A percentile compares a stretch with the other conserved stretches of the same genome.
phyloP scores from a whole-genome alignment of 192 early-diverging fungal genomes.

The Helicostylum pulchrum region DNA sequence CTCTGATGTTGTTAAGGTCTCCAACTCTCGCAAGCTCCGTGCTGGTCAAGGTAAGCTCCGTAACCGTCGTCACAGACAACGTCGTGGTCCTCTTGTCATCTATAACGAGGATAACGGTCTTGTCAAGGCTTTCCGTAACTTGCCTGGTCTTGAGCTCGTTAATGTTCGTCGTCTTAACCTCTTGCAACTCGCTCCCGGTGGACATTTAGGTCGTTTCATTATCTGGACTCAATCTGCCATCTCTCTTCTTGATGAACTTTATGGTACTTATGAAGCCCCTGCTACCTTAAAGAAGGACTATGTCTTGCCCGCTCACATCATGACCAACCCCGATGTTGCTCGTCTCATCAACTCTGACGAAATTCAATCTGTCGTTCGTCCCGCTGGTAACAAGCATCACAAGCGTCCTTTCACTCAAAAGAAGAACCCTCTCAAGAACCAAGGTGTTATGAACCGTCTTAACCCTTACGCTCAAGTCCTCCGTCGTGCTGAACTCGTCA shows the following conservation, averaged over 20 bases:
- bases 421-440: constrained; percentile 98
- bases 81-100: constrained; percentile 96
- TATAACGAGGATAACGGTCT: constrained; percentile 96
- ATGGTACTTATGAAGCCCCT: constrained; percentile 78
- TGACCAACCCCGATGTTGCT: constrained; percentile 92
- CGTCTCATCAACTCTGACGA: constrained; percentile 96
- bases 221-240: constrained; percentile 98
- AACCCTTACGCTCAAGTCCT: constrained; percentile 97
- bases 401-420: constrained; percentile 96
- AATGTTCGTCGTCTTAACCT: constrained; percentile 92
- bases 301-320: constrained; percentile 79
- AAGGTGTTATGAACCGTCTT: constrained; percentile 88
- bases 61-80: constrained; percentile 96
- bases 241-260: constrained; percentile 88
- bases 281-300: constrained; percentile 88
- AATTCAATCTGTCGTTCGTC: constrained; percentile 90
- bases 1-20: constrained; percentile 92
- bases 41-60: constrained; percentile 97
- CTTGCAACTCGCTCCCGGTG: constrained; percentile 98
- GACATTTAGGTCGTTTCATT: constrained; percentile 98
- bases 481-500: constrained; percentile 72
- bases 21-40: constrained; percentile 93
- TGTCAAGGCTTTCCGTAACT: constrained; percentile 96
- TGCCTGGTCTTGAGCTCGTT: constrained; percentile 96
- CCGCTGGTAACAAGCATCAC: constrained; percentile 73